A percentile compares a stretch with the other conserved stretches of the same genome.
These are phyloP conservation scores for Gracilaria domingensis DNA, from an alignment of 23 red algal species.

Conservation along the genomic window DNA sequence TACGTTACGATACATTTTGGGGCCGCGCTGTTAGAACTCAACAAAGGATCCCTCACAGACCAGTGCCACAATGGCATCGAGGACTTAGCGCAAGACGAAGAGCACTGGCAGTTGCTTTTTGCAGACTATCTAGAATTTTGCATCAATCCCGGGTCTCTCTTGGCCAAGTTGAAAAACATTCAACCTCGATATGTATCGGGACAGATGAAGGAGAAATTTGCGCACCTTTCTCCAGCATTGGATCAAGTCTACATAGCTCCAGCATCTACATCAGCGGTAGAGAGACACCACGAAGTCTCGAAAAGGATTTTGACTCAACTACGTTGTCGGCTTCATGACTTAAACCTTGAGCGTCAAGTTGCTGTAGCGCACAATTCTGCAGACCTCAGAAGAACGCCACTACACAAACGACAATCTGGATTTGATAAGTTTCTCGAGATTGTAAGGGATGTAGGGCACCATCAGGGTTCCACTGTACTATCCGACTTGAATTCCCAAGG, in stretches of 20 bases:
- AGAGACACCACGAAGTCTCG: not conserved
- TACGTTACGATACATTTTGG: not conserved
- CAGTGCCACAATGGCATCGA: not conserved
- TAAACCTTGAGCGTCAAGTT: slow-evolving; percentile 13
- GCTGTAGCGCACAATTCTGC: slow-evolving; percentile 24
- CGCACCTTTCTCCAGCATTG: not conserved
- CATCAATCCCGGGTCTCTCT: not conserved
- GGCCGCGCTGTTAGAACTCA: not conserved
- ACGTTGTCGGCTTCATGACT: not conserved
- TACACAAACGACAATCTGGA: not conserved
- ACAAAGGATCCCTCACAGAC: not conserved
- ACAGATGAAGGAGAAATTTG: not conserved
- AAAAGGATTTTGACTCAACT: not conserved
- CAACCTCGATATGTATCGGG: not conserved
- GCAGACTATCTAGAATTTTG: not conserved
- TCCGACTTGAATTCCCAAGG: not conserved
- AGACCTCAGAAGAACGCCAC: not conserved
- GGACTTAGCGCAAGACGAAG: not conserved
- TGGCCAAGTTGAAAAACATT: not conserved
- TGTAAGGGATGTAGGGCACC: not conserved
- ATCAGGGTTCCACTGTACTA: not conserved
- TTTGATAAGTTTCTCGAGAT: not conserved
- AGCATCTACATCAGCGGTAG: not conserved
- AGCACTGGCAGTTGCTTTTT: not conserved
- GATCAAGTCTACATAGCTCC: slow-evolving; percentile 2